Percentiles rank a stretch among this genome's conserved stretches.
phyloP scores from a whole-genome alignment of 2,329 filamentous ascomycete species.

The Fusarium multiceps region DNA sequence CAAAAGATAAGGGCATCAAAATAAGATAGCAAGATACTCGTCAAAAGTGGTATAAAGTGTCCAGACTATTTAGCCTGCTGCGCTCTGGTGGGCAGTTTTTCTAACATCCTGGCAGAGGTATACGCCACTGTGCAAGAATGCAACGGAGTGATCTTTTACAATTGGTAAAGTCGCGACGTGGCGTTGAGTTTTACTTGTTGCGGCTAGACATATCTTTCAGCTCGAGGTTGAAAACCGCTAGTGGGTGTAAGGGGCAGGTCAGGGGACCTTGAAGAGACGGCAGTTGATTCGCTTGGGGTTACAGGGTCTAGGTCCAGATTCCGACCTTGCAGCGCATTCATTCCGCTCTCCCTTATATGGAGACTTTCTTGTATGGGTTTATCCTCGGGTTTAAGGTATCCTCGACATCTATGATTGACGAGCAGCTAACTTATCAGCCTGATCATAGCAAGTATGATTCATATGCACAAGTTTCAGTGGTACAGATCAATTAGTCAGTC shows the following conservation, averaged over 20 bases:
- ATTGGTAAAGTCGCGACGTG: not conserved
- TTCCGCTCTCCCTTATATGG: not conserved
- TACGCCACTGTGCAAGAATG: not conserved
- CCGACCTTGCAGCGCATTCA: not conserved
- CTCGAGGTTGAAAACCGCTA: slow-evolving; percentile 2
- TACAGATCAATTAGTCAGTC: not conserved
- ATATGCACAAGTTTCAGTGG: not conserved
- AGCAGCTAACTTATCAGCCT: not conserved
- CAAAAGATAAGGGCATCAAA: not conserved
- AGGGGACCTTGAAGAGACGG: not conserved
- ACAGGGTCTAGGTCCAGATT: not conserved
- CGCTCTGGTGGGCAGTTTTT: not conserved
- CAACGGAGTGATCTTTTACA: not conserved
- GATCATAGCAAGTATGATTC: not conserved
- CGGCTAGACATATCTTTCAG: not conserved
- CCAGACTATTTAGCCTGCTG: not conserved
- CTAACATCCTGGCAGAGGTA: not conserved
- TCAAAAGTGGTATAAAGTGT: not conserved
- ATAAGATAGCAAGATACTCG: not conserved
- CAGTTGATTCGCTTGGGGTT: not conserved
- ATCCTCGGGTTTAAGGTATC: not conserved
- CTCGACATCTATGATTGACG: not conserved
- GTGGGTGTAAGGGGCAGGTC: not conserved
- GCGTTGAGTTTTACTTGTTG: not conserved
- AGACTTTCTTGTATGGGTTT: not conserved